phyloP scores from a whole-genome alignment of 2,329 filamentous ascomycete species.

The Geosmithia putterillii region DNA sequence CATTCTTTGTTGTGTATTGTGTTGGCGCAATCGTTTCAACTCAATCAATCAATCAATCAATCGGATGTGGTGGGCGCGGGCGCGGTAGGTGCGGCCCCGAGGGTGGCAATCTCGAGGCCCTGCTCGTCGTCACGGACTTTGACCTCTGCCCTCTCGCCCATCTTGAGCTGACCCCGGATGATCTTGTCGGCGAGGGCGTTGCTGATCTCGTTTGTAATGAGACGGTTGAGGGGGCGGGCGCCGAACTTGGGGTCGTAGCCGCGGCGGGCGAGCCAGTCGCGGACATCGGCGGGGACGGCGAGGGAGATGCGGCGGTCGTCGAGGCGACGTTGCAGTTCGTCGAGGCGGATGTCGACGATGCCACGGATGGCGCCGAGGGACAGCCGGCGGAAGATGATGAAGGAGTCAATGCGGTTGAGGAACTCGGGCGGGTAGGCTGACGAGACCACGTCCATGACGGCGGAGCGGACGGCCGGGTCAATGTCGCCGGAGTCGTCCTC shows the following conservation, averaged over 20 bases:
- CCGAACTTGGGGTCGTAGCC: conserved; percentile 90
- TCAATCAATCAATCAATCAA: too few species aligned
- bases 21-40: neutral
- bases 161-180: conserved; percentile 71
- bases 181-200: conserved; percentile 86
- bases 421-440: conserved; percentile 77
- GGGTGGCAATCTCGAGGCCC: conserved; percentile 37
- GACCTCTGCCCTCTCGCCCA: conserved; percentile 62
- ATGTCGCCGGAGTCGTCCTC: conserved; percentile 56
- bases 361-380: conserved; percentile 68
- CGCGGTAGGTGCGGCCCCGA: conserved; percentile 3
- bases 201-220: conserved; percentile 82
- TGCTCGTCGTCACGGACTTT: conserved; percentile 49
- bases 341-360: conserved; percentile 85
- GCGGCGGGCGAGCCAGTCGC: conserved; percentile 75
- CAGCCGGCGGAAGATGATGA: conserved; percentile 89
- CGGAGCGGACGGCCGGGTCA: conserved; percentile 57
- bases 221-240: conserved; percentile 77
- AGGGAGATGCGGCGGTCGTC: conserved; percentile 77
- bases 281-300: conserved; percentile 57
- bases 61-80: too few species aligned
- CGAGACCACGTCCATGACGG: conserved; percentile 82
- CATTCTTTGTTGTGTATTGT: too few species aligned
- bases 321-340: conserved; percentile 70
- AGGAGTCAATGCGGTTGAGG: conserved; percentile 91